Percentiles rank a stretch among this genome's conserved stretches.
Conservation (phyloP, 2,329 filamentous ascomycete species). For the Raffaelea deltoideospora region DNA sequence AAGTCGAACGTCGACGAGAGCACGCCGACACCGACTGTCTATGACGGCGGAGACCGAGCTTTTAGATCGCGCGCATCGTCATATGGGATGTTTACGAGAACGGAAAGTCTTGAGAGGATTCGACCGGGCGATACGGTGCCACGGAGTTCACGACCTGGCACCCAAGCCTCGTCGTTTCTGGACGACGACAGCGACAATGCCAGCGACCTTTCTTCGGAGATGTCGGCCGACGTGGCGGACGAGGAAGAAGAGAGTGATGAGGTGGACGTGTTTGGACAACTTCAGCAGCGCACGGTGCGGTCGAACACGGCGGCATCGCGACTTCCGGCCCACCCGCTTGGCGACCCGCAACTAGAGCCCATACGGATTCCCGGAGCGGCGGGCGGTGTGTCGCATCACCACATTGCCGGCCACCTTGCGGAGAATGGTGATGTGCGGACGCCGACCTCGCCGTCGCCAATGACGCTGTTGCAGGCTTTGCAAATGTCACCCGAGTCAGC, state of each 20-base stretch:
- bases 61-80: constrained; percentile 24
- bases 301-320: constrained; percentile 18
- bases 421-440: too few species aligned
- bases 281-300: constrained; percentile 11
- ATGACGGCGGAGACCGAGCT: constrained; percentile 4
- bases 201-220: constrained; percentile 47
- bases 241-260: constrained; percentile 16
- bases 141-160: constrained; percentile 10
- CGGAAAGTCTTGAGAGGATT: constrained; percentile 33
- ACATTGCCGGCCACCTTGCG: too few species aligned
- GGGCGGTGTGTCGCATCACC: too few species aligned
- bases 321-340: constrained; percentile 21
- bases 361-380: too few species aligned
- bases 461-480: constrained; percentile 32
- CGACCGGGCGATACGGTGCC: constrained; percentile 19
- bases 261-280: constrained; percentile 10
- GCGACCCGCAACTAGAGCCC: constrained; percentile 11
- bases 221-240: constrained; percentile 36
- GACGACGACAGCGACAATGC: constrained; percentile 31
- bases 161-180: constrained; percentile 26
- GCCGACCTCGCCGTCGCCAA: constrained; percentile 28
- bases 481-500: constrained; percentile 24
- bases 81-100: constrained; percentile 39
- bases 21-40: constrained; percentile 9
- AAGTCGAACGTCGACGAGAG: constrained; percentile 21